Evolutionary conservation across 192 early-diverging fungal species (phyloP), one percentile per base, ranked within the genome.

Genomic region (Coemansia sp.): DNA sequence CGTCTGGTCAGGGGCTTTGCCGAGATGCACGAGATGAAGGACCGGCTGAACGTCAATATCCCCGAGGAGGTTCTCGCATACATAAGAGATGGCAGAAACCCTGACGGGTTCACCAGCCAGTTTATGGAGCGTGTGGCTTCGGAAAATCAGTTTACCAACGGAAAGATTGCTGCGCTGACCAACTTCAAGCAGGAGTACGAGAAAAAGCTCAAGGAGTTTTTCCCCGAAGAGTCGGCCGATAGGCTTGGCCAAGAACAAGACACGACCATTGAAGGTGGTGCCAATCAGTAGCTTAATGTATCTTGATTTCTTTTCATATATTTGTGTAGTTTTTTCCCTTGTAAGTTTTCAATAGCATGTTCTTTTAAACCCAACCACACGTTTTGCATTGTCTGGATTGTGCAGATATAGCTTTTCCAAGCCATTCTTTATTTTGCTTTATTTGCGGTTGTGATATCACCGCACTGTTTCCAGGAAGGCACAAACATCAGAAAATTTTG

Each of bases 141-240:
- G 11, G 80, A 82, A 63, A 76, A 77, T 67, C 80, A 82, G 69
- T 82, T 82, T 29, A 77, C 80, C 7, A 73, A 82, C 31, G 75
- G 75, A 54, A 82, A 82, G 69, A 82, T 81, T 18, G 51, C 77
- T 4, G 77, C 77, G 5, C 56, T 80, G 69, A 74, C 67, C 5
- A 80, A 71, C 66, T 80, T 80, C 38, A 74, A 74, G 66, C 68
- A 71, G 28, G 77, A 80, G 72, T 80, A 61, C 36, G 72, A 74
- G 69, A 68, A 61, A 14, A 74, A 71, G 68, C 61, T 80, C 18
- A 48, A 49, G 18, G 77, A 80, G 42, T 72, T 72, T 48, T 80
- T 80, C 60, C 77, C 77, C 2, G 72, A 80, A 30, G 77, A 80
- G 16, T 38, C 72, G 11, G 50, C 42, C 20, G 58, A 71, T 38